Conservation (phyloP, 306 rosid genomes). For the Elaeagnus macrophylla region DNA sequence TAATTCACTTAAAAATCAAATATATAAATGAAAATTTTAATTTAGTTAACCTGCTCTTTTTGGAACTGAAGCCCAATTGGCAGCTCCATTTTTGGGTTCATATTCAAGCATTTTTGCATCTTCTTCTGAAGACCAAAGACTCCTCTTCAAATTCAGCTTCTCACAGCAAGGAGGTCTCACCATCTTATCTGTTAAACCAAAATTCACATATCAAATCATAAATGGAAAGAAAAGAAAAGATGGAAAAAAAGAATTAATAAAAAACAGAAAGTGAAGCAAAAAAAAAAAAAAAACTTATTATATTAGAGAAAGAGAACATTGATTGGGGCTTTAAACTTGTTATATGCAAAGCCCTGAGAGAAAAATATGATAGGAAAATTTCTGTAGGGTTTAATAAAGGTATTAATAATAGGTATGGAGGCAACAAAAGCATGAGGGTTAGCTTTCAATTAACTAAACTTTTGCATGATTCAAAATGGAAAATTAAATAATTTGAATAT, state of each 20-base stretch:
- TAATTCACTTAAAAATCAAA: background rate
- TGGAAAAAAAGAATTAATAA: slow-evolving; percentile 1
- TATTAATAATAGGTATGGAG: slow-evolving; percentile 33
- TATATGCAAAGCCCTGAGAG: slow-evolving; percentile 31
- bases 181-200: slow-evolving; percentile 35
- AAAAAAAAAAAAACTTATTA: slow-evolving; percentile 2
- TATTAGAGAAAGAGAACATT: slow-evolving; percentile 5
- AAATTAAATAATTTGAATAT: slow-evolving; percentile 18
- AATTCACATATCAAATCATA: slow-evolving; percentile 3
- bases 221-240: slow-evolving; percentile 8
- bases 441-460: slow-evolving; percentile 44
- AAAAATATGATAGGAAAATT: slow-evolving; percentile 24
- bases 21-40: background rate
- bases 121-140: slow-evolving; percentile 48
- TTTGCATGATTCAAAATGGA: slow-evolving; percentile 42
- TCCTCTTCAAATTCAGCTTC: slow-evolving; percentile 43
- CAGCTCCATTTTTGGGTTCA: slow-evolving; percentile 47
- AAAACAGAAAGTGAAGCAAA: slow-evolving; percentile 10
- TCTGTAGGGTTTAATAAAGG: slow-evolving; percentile 38
- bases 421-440: slow-evolving; percentile 61
- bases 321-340: slow-evolving; percentile 13
- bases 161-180: slow-evolving; percentile 50
- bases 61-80: slow-evolving; percentile 54
- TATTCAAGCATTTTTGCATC: slow-evolving; percentile 50
- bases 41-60: slow-evolving; percentile 48